phyloP scores from a whole-genome alignment of 495 filamentous ascomycete species.

The Recurvomyces mirabilis region DNA sequence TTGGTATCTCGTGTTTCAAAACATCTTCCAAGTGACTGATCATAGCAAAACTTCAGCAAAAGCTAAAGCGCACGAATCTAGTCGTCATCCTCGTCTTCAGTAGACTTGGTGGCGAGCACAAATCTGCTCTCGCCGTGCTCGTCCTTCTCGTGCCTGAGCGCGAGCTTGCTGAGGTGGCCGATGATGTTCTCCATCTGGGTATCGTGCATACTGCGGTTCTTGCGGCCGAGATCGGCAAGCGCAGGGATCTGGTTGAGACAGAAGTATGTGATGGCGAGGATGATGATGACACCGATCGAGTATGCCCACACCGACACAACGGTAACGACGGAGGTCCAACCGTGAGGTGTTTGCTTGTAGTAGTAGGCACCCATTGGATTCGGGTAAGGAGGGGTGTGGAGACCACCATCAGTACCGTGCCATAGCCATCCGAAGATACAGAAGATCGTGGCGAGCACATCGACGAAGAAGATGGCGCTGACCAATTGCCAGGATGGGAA shows the following conservation, averaged over 20 bases:
- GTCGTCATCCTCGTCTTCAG: slow-evolving; percentile 61
- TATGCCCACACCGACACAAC: slow-evolving; percentile 68
- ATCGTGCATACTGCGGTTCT: slow-evolving; percentile 61
- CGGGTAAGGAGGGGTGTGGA: slow-evolving; percentile 28
- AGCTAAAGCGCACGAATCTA: slow-evolving; percentile 21
- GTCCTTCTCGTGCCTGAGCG: slow-evolving; percentile 56
- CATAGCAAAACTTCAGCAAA: neutral
- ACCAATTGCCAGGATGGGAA: slow-evolving; percentile 64
- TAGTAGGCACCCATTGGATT: slow-evolving; percentile 35
- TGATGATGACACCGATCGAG: slow-evolving; percentile 65
- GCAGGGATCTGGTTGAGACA: slow-evolving; percentile 54
- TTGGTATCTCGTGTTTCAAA: neutral
- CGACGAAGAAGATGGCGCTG: slow-evolving; percentile 59
- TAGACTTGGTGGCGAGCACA: slow-evolving; percentile 48
- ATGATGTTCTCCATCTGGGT: slow-evolving; percentile 76
- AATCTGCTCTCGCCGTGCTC: slow-evolving; percentile 45
- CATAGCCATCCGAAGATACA: slow-evolving; percentile 62
- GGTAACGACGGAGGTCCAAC: slow-evolving; percentile 62
- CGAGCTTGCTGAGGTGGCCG: slow-evolving; percentile 61
- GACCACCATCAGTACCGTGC: slow-evolving; percentile 25
- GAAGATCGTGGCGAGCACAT: slow-evolving; percentile 60
- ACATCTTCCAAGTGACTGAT: neutral
- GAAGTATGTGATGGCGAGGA: slow-evolving; percentile 70
- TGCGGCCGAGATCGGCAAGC: slow-evolving; percentile 68
- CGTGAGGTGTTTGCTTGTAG: slow-evolving; percentile 42